These are phyloP conservation scores for Colletotrichum tabaci DNA, from an alignment of 2,329 filamentous ascomycete species.

Conservation along the genomic window DNA sequence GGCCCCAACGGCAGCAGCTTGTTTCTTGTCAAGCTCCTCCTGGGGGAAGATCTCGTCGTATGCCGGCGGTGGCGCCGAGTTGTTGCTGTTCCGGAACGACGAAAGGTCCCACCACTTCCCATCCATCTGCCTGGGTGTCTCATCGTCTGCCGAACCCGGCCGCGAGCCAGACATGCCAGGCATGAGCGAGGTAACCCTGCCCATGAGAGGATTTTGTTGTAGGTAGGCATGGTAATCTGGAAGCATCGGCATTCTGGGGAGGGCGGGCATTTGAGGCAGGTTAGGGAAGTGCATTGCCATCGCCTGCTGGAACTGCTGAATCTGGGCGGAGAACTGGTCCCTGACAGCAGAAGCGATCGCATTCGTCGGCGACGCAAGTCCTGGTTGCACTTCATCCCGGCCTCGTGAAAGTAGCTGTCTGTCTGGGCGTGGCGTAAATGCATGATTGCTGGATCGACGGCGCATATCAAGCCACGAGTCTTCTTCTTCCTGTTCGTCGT, in stretches of 20 bases:
- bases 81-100: conserved; percentile 63
- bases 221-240: conserved; percentile 81
- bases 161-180: conserved; percentile 72
- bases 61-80: conserved; percentile 74
- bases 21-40: conserved; percentile 68
- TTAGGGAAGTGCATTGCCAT: conserved; percentile 74
- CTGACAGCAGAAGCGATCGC: conserved; percentile 79
- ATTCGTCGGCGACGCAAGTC: conserved; percentile 68
- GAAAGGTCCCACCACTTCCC: conserved; percentile 79
- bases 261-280: conserved; percentile 68
- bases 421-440: conserved; percentile 45
- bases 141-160: conserved; percentile 62
- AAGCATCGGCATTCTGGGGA: conserved; percentile 73
- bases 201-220: conserved; percentile 73
- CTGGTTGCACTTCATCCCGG: conserved; percentile 43
- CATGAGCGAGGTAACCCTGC: conserved; percentile 80
- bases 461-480: conserved; percentile 57
- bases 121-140: conserved; percentile 62
- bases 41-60: conserved; percentile 85
- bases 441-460: conserved; percentile 48
- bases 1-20: conserved; percentile 70
- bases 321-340: conserved; percentile 80
- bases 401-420: conserved; percentile 34
- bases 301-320: conserved; percentile 83
- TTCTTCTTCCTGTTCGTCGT: conserved; percentile 60